phyloP scores from a whole-genome alignment of 1,284 basidiomycete species.

The Pseudozyma pruni region DNA sequence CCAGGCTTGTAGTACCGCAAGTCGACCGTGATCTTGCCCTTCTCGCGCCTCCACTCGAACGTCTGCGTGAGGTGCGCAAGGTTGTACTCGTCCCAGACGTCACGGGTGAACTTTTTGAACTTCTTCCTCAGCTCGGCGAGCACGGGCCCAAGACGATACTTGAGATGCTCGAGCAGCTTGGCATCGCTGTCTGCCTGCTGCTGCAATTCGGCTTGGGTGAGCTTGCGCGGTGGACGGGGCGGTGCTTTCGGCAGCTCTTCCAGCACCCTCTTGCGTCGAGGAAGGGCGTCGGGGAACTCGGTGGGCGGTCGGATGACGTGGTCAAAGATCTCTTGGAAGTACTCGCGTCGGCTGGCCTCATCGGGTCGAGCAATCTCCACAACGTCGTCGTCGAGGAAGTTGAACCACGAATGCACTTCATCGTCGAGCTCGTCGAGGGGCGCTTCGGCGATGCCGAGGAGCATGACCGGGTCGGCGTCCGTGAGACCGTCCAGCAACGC shows the following conservation, averaged over 20 bases:
- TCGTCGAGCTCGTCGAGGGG: slow-evolving; percentile 77
- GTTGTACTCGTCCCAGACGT: slow-evolving; percentile 73
- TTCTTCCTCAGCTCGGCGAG: slow-evolving; percentile 89
- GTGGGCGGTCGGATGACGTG: slow-evolving; percentile 75
- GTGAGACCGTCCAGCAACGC: slow-evolving; percentile 90
- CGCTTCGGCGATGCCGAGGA: slow-evolving; percentile 88
- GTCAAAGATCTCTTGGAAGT: slow-evolving; percentile 75
- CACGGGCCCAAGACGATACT: slow-evolving; percentile 86
- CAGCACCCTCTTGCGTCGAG: slow-evolving; percentile 82
- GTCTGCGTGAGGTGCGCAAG: slow-evolving; percentile 66
- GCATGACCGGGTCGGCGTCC: slow-evolving; percentile 88
- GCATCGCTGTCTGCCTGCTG: slow-evolving; percentile 85
- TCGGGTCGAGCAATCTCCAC: slow-evolving; percentile 72
- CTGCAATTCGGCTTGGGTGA: slow-evolving; percentile 83
- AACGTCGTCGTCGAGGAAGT: slow-evolving; percentile 78
- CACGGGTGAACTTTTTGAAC: slow-evolving; percentile 88
- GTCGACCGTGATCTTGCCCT: slow-evolving; percentile 69
- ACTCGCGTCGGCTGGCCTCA: slow-evolving; percentile 75
- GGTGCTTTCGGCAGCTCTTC: slow-evolving; percentile 89
- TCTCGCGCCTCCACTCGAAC: slow-evolving; percentile 61
- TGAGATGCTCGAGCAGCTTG: slow-evolving; percentile 81
- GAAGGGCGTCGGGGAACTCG: slow-evolving; percentile 89
- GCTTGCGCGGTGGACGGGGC: slow-evolving; percentile 84
- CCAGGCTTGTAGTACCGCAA: slow-evolving; percentile 75
- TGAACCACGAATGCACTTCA: slow-evolving; percentile 94